Base-by-base conservation (phyloP, 176 grass and related monocot species). In the Oryza longistaminata region DNA sequence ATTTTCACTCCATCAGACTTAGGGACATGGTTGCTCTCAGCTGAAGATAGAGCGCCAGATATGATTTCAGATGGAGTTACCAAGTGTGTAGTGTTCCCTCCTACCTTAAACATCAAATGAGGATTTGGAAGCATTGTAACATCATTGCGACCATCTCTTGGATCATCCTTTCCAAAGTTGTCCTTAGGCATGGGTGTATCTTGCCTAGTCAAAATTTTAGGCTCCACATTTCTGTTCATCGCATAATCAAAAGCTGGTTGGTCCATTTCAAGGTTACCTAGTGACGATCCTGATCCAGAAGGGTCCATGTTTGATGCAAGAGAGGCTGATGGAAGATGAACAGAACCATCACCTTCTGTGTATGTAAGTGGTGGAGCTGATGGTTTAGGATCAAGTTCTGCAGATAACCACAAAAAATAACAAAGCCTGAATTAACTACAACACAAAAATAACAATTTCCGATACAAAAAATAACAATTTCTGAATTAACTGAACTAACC, bases 21-120 rank as follows among this genome's bases (percentile, higher is more conserved):
- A 19, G 84, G 34, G 21, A 76, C 64, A 77, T 84, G 82, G 77
- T 29, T 81, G 67, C 78, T 88, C 84, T 90, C 90, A 78, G 88
- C 58, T 76, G 90, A 80, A 62, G 96, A 86, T 64, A 95, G 82
- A 77, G 88, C 79, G 12, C 96, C 96, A 2, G 96, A 92, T 85
- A 98, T 90, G 79, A 99, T 94, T 93, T 96, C 93, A 83, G 91
- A 94, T 5, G 93, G 97, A 92, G 97, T 99, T 85, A 99, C 88
- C 49, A 99, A 85, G 76, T 99, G 97, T 72, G 93, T 92, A 61
- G 89, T 15, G 50, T 94, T 87, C 19, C 87, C 80, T 86, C 91
- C 93, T 80, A 73, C 88, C 69, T 89, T 94, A 91, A 96, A 92
- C 77, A 95, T 90, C 81, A 91, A 45, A 79, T 70, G 91, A 64